Evolutionary conservation across 2,329 filamentous ascomycete genomes (phyloP).

Genomic region (Coniochaeta sp.): DNA sequence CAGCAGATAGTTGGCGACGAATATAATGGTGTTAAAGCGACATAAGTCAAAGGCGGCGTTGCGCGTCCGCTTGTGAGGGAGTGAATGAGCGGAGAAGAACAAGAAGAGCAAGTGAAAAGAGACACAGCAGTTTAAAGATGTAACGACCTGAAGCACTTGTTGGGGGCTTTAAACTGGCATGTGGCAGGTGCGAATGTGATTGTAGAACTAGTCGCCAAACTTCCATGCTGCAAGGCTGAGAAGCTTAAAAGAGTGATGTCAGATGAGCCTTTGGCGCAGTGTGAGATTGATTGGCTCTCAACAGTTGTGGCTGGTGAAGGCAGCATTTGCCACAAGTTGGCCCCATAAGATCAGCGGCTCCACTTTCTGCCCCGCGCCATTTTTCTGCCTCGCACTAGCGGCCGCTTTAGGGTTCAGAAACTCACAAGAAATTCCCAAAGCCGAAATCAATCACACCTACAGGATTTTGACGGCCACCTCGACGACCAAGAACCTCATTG

Average conservation of each 20-base stretch:
- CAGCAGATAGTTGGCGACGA: not conserved
- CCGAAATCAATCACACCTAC: conserved; percentile 1
- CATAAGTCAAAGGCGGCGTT: no score
- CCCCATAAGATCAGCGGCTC: not conserved
- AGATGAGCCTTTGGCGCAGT: not conserved
- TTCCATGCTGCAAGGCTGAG: not conserved
- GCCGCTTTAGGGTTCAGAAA: conserved; percentile 15
- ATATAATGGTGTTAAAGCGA: no score
- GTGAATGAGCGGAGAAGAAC: not conserved
- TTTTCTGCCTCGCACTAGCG: not conserved
- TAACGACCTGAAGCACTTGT: not conserved
- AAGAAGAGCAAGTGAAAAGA: no score
- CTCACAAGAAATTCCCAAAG: conserved; percentile 5
- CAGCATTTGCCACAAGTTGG: not conserved
- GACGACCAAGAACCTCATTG: conserved; percentile 13
- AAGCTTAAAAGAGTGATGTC: not conserved
- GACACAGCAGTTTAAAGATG: no score
- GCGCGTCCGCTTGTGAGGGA: no score
- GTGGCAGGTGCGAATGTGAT: not conserved
- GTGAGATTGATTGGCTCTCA: not conserved
- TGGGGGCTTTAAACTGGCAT: not conserved
- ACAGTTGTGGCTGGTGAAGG: not conserved
- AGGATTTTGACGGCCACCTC: conserved; percentile 4
- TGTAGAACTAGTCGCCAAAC: no score
- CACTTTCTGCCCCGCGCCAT: not conserved